Evolutionary conservation across 352 stramenopile species (phyloP).

Genomic region (Pythium monospermum): DNA sequence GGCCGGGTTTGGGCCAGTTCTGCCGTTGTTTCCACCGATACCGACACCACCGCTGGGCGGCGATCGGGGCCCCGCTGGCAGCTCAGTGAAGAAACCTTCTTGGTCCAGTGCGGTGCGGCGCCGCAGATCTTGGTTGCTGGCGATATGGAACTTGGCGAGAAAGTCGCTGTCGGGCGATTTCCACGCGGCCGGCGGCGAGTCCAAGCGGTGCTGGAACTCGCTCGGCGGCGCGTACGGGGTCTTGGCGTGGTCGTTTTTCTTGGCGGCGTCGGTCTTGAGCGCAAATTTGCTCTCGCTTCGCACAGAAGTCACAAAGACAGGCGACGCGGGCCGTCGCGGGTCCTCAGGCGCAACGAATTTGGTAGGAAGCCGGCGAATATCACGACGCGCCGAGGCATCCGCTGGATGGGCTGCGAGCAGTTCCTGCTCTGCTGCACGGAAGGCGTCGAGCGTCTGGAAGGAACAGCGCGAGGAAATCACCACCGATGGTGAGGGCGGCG

Average conservation of each 20-base stretch:
- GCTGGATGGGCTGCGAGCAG: slow-evolving; percentile 8
- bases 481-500: too few species aligned
- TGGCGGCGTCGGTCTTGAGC: slow-evolving; percentile 37
- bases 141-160: slow-evolving; percentile 56
- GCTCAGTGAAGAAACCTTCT: slow-evolving; percentile 22
- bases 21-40: background rate
- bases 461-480: slow-evolving; percentile 32
- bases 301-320: slow-evolving; percentile 26
- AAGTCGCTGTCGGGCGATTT: slow-evolving; percentile 32
- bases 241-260: slow-evolving; percentile 36
- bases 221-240: slow-evolving; percentile 43
- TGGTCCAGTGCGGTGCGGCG: slow-evolving; percentile 49
- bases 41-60: background rate
- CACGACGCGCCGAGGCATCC: slow-evolving; percentile 6
- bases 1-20: background rate
- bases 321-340: background rate
- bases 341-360: slow-evolving; percentile 8
- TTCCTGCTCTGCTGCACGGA: slow-evolving; percentile 24
- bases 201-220: slow-evolving; percentile 35
- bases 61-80: background rate
- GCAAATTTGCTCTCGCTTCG: slow-evolving; percentile 22
- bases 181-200: slow-evolving; percentile 20
- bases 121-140: slow-evolving; percentile 60
- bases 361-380: slow-evolving; percentile 15
- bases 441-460: slow-evolving; percentile 33